Base-by-base conservation (phyloP, 2,329 filamentous ascomycete genomes). In the Spiromastix sp. region DNA sequence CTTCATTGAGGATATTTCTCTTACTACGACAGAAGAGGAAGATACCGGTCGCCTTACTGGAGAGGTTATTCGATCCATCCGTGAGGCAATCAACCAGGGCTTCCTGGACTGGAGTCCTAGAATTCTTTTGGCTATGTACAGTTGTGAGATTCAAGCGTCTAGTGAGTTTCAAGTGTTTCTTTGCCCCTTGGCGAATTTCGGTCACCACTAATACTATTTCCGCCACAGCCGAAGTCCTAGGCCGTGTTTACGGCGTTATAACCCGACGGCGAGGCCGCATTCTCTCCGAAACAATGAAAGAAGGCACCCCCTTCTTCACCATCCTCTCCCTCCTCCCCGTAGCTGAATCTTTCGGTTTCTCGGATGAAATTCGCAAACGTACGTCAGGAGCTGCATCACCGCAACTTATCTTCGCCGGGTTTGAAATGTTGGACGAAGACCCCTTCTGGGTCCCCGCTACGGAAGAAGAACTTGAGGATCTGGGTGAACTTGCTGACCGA, bases 381-480 rank as follows among this genome's bases (percentile, higher is more conserved):
- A 94, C 86, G 1, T 86, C 80, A 5, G 91, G 91, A 3, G 85
- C 83, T 3, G 91, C 91, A 1, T 82, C 85, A 50, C 91, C 91
- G 32, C 91, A 96, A 67, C 71, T 98, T 24, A 81, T 93, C 42
- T 98, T 96, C 55, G 76, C 84, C 5, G 91, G 91, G 1, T 98
- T 87, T 54, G 85, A 95, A 59, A 74, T 93, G 48, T 68, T 96
- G 2, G 86, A 96, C 56, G 81, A 95, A 61, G 91, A 98, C 65
- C 91, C 91, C 0, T 93, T 93, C 66, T 98, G 91, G 91, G 86
- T 93, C 30, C 91, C 91, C 1, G 86, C 85, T 45, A 96, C 89
- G 0, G 91, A 96, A 55, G 91, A 96, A 56, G 85, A 98, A 53
- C 63, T 98, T 34, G 91, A 98, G 68, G 91, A 98, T 66, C 64